These are phyloP conservation scores for Epichloe brachyelytri DNA, from an alignment of 2,329 filamentous ascomycete genomes.

Conservation along the genomic window DNA sequence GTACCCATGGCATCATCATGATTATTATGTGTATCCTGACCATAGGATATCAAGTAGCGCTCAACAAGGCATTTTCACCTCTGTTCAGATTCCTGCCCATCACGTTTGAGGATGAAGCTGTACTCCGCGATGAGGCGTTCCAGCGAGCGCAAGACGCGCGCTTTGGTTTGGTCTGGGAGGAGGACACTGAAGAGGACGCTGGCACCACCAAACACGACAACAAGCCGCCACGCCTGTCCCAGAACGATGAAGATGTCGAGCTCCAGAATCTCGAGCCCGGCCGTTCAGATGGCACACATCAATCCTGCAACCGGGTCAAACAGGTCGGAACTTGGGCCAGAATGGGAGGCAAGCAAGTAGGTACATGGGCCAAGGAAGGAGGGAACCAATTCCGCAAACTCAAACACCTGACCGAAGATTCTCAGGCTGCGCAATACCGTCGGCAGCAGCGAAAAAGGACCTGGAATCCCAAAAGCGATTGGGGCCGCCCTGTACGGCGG, in stretches of 20 bases:
- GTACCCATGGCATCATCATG: slow-evolving; percentile 75
- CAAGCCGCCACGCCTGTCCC: slow-evolving; percentile 13
- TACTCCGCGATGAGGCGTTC: slow-evolving; percentile 81
- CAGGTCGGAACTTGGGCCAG: slow-evolving; percentile 35
- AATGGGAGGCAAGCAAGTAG: slow-evolving; percentile 16
- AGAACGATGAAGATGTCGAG: slow-evolving; percentile 25
- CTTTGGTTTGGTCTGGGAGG: slow-evolving; percentile 44
- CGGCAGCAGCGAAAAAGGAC: slow-evolving; percentile 41
- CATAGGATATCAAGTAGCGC: slow-evolving; percentile 59
- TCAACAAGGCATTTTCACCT: slow-evolving; percentile 75
- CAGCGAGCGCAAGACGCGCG: slow-evolving; percentile 62
- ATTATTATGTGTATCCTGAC: slow-evolving; percentile 62
- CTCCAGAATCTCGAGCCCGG: slow-evolving; percentile 24
- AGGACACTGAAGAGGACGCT: slow-evolving; percentile 29
- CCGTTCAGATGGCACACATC: slow-evolving; percentile 8
- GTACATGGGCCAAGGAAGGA: slow-evolving; percentile 27
- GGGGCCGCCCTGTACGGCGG: slow-evolving; percentile 75
- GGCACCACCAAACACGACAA: slow-evolving; percentile 17
- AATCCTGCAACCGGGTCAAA: slow-evolving; percentile 32
- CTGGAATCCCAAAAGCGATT: slow-evolving; percentile 59
- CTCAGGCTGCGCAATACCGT: slow-evolving; percentile 34
- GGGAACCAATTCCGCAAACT: slow-evolving; percentile 35
- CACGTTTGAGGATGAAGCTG: slow-evolving; percentile 89
- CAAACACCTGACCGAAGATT: slow-evolving; percentile 20
- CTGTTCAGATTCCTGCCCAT: slow-evolving; percentile 84